Evolutionary conservation across 2,329 filamentous ascomycete species (phyloP).

Genomic region (Tolypocladium tundrense): DNA sequence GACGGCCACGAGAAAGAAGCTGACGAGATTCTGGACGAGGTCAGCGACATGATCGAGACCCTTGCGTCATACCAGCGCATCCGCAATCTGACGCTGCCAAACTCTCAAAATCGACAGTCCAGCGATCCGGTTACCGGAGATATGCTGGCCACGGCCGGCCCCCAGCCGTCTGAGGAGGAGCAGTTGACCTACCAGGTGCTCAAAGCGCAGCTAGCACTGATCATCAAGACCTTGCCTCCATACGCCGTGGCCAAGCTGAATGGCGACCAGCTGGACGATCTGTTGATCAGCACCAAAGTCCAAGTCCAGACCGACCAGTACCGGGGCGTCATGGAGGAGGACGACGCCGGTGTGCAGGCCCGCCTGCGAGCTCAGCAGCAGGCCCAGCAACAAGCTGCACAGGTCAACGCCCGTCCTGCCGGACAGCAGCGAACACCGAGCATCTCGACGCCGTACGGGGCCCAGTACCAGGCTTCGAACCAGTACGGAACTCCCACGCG

Average conservation of each 20-base stretch:
- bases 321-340: conserved; percentile 73
- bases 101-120: conserved; percentile 49
- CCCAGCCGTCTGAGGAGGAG: conserved; percentile 56
- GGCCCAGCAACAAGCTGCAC: conserved; percentile 9
- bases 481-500: conserved; percentile 39
- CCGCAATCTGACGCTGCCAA: conserved; percentile 59
- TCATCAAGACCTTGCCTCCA: conserved; percentile 68
- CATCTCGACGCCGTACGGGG: conserved; percentile 28
- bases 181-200: conserved; percentile 58
- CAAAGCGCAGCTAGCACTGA: conserved; percentile 61
- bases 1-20: conserved; percentile 55
- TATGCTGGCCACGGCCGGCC: conserved; percentile 56
- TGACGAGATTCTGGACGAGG: conserved; percentile 61
- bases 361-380: conserved; percentile 32
- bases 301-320: conserved; percentile 64
- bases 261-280: conserved; percentile 72
- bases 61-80: conserved; percentile 71
- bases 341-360: conserved; percentile 52
- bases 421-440: conserved; percentile 28
- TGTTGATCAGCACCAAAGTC: conserved; percentile 73
- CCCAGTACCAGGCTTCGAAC: conserved; percentile 29
- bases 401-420: conserved; percentile 24
- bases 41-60: conserved; percentile 67
- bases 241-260: conserved; percentile 80
- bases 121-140: conserved; percentile 56